These are phyloP conservation scores for Hypomontagnella submonticulosa DNA, from an alignment of 495 filamentous ascomycete species.

Conservation along the genomic window DNA sequence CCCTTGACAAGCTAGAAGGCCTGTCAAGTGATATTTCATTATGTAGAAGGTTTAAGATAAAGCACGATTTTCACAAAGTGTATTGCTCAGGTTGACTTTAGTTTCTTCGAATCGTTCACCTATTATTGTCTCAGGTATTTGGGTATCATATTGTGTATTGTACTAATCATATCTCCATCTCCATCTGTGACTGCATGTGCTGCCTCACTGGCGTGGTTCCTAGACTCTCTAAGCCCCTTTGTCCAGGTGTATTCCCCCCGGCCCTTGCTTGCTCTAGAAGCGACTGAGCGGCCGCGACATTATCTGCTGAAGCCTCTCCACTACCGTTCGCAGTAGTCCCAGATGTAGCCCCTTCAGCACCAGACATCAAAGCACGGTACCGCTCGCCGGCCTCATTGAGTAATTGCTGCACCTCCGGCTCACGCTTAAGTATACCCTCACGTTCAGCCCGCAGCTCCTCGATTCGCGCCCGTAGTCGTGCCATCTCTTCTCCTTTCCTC, in stretches of 20 bases:
- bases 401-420: conserved; percentile 83
- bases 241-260: conserved; percentile 49
- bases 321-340: conserved; percentile 9
- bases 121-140: no score
- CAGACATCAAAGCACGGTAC: conserved; percentile 63
- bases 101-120: neutral
- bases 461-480: conserved; percentile 44
- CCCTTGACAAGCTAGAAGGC: neutral
- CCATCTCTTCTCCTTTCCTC: conserved; percentile 50
- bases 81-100: conserved; percentile 12
- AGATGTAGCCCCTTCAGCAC: conserved; percentile 19
- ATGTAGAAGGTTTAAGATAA: conserved; percentile 32
- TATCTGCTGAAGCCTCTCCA: conserved; percentile 52
- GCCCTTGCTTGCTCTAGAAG: conserved; percentile 43
- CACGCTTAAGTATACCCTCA: conserved; percentile 73
- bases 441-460: conserved; percentile 52
- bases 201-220: conserved; percentile 67
- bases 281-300: conserved; percentile 41
- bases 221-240: conserved; percentile 70
- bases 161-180: conserved; percentile 27
- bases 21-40: conserved; percentile 35
- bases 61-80: conserved; percentile 11
- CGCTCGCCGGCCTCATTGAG: conserved; percentile 84
- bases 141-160: neutral
- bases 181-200: conserved; percentile 33